phyloP scores from a whole-genome alignment of 2,329 filamentous ascomycete genomes.

The Meredithiella fracta region DNA sequence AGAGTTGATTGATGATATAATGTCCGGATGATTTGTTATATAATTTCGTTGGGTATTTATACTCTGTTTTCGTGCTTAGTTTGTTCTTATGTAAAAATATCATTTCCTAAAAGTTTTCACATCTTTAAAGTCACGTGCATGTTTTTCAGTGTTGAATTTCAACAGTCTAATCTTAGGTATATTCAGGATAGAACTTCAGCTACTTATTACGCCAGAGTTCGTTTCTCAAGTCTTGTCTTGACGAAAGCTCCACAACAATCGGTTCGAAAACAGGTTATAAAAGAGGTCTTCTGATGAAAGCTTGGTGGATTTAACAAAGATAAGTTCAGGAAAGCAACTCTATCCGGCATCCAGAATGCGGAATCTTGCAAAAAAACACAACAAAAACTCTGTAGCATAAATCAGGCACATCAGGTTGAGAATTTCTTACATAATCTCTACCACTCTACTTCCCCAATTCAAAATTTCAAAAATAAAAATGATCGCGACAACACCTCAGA shows the following conservation, averaged over 20 bases:
- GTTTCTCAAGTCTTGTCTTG: no score
- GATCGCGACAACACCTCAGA: not conserved
- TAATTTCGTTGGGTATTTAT: not conserved
- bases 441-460: not conserved
- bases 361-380: not conserved
- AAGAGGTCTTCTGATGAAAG: not conserved
- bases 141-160: no score
- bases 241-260: not conserved
- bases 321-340: not conserved
- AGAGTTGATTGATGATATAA: not conserved
- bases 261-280: not conserved
- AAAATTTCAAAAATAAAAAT: not conserved
- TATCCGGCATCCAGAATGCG: not conserved
- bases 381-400: no score
- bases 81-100: not conserved
- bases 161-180: no score
- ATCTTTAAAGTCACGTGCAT: not conserved
- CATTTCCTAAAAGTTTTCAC: not conserved
- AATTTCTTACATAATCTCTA: no score
- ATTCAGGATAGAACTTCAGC: no score
- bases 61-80: not conserved
- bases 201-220: no score
- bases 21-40: not conserved
- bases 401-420: no score
- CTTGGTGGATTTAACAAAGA: not conserved